phyloP scores from a whole-genome alignment of 2,329 filamentous ascomycete species.

The Dothidotthia symphoricarpi region DNA sequence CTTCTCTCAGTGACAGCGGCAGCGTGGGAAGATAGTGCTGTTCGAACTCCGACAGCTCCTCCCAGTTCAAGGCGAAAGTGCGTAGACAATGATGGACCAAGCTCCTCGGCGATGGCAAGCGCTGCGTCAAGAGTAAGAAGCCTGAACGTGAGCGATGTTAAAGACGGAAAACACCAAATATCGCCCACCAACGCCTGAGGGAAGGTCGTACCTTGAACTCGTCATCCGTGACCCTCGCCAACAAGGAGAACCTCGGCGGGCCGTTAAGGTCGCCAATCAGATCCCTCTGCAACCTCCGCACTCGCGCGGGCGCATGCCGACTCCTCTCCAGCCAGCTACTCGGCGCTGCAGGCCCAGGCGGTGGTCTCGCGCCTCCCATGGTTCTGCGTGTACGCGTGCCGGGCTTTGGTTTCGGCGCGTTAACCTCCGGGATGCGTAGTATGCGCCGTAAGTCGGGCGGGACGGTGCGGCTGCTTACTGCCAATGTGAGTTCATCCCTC shows the following conservation, averaged over 20 bases:
- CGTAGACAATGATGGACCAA: constrained; percentile 55
- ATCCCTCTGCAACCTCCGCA: constrained; percentile 15
- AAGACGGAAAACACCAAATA: constrained; percentile 1
- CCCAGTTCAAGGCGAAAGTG: constrained; percentile 57
- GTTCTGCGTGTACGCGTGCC: constrained; percentile 33
- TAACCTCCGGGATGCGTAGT: constrained; percentile 47
- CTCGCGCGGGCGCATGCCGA: constrained; percentile 26
- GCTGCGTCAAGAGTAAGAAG: constrained; percentile 30
- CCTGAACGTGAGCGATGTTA: constrained; percentile 11
- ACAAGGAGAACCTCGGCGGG: constrained; percentile 21
- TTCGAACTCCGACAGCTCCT: constrained; percentile 57
- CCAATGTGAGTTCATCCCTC: constrained; percentile 45
- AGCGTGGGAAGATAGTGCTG: constrained; percentile 54
- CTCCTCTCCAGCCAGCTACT: constrained; percentile 46
- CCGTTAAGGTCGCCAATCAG: constrained; percentile 10
- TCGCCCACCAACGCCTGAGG: neutral
- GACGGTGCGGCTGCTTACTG: constrained; percentile 44
- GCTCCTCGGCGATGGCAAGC: constrained; percentile 37
- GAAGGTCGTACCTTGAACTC: constrained; percentile 28
- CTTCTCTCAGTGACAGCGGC: constrained; percentile 52
- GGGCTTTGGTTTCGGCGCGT: constrained; percentile 47
- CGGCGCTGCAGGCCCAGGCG: constrained; percentile 48
- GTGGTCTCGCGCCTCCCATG: constrained; percentile 30
- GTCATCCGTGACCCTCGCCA: constrained; percentile 24
- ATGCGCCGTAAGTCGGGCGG: constrained; percentile 48